Evolutionary conservation across 2,329 filamentous ascomycete species (phyloP), one percentile per base, ranked within the genome.

Genomic region (Corynespora cassiicola): DNA sequence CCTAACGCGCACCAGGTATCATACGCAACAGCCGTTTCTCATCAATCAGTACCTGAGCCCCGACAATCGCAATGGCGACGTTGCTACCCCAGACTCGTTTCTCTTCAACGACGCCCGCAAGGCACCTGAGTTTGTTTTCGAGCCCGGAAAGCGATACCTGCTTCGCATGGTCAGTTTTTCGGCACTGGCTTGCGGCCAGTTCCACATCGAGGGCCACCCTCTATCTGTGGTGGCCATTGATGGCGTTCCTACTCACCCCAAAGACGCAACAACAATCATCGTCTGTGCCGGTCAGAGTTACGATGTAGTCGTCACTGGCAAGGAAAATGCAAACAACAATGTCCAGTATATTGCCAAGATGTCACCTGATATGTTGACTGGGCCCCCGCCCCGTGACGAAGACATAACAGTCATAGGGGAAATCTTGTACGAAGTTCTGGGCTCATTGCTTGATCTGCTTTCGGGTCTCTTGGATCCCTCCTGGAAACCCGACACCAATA

Each of bases 101-200:
- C 73, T 91, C 27, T 77, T 90, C 63, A 90, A 91, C 56, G 87
- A 91, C 47, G 83, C 81, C 16, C 0, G 76, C 3, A 31, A 78
- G 41, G 78, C 85, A 39, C 66, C 82, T 3, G 77, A 71, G 3
- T 68, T 90, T 23, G 52, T 74, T 0, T 78, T 90, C 3, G 53
- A 84, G 6, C 69, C 55, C 9, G 79, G 80, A 3, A 88, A 81
- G 60, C 90, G 85, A 0, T 90, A 91, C 47, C 68, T 88, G 11
- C 76, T 91, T 54, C 82, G 84, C 23, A 73, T 90, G 37, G 72
- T 88, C 49, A 89, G 87, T 53, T 79, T 88, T 25, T 85, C 82
- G 7, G 86, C 85, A 15, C 88, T 88, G 68, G 68, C 70, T 1
- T 70, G 68, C 6, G 70, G 75, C 35, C 68, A 69, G 36, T 71